Percentiles rank a stretch among this genome's conserved stretches.
These are phyloP conservation scores for Suillus ampliporus DNA, from an alignment of 768 basidiomycete species.

Conservation along the genomic window DNA sequence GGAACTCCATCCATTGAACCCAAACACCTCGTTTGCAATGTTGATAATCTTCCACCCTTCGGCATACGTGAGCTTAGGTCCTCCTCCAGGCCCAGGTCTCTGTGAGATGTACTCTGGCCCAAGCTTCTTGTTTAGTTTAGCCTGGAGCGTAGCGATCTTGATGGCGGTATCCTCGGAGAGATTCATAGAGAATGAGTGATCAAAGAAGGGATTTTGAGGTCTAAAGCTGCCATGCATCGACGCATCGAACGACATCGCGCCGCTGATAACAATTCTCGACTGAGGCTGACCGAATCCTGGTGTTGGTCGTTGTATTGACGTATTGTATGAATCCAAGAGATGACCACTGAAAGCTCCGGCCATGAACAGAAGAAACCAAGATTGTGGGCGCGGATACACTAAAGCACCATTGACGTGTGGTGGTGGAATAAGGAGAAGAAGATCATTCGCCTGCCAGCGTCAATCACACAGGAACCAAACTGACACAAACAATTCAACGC, in stretches of 20 bases:
- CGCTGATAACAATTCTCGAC: conserved; percentile 49
- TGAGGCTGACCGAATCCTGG: conserved; percentile 16
- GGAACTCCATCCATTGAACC: conserved; percentile 96
- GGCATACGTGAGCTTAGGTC: conserved; percentile 88
- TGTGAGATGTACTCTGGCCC: conserved; percentile 95
- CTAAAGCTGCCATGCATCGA: conserved; percentile 58
- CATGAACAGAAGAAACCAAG: conserved; percentile 41
- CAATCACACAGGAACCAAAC: conserved; percentile 6
- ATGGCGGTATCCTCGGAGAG: conserved; percentile 67
- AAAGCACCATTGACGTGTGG: neutral
- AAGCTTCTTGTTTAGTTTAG: conserved; percentile 83
- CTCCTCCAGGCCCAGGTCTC: conserved; percentile 86
- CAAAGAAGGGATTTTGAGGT: conserved; percentile 15
- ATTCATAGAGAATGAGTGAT: conserved; percentile 32
- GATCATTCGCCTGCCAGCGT: neutral
- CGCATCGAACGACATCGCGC: conserved; percentile 66
- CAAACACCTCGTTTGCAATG: conserved; percentile 97
- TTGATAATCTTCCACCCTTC: conserved; percentile 99
- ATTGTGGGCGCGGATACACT: neutral
- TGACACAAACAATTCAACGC: conserved; percentile 17
- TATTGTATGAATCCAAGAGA: conserved; percentile 53
- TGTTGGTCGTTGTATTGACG: conserved; percentile 15
- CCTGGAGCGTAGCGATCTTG: conserved; percentile 76
- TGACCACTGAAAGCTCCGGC: conserved; percentile 66
- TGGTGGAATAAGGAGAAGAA: neutral